Conservation (phyloP, 176 grass and related monocot species). For the Sorghum bicolor region DNA sequence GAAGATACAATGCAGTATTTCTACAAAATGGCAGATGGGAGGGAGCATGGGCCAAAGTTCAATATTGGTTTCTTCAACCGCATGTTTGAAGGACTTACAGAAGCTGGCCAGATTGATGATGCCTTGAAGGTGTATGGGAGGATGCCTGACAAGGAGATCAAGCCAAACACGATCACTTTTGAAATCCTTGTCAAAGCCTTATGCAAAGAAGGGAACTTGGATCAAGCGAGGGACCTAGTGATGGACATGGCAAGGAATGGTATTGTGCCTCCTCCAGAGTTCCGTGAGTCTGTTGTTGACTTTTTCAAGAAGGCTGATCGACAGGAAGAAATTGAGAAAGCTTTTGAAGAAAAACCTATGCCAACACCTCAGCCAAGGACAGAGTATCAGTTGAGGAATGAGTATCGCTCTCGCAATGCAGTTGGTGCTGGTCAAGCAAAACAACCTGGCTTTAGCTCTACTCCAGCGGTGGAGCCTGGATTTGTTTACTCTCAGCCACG, state of each 20-base stretch:
- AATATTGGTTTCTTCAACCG: slow-evolving; percentile 37
- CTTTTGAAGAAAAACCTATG: slow-evolving; percentile 46
- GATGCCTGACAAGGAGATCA: slow-evolving; percentile 38
- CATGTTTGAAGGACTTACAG: slow-evolving; percentile 24
- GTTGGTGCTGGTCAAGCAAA: background rate
- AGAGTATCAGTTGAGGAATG: background rate
- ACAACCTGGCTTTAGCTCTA: background rate
- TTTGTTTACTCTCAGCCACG: background rate
- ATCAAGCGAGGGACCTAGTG: slow-evolving; percentile 33
- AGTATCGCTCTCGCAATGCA: background rate
- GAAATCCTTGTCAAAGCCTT: slow-evolving; percentile 48
- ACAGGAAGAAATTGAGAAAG: slow-evolving; percentile 44
- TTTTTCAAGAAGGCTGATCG: slow-evolving; percentile 38
- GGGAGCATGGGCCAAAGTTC: slow-evolving; percentile 47
- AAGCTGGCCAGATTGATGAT: slow-evolving; percentile 24
- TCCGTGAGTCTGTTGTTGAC: slow-evolving; percentile 31
- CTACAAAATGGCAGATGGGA: slow-evolving; percentile 28
- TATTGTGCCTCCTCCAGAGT: slow-evolving; percentile 26
- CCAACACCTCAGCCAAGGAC: slow-evolving; percentile 11
- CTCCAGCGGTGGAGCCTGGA: background rate
- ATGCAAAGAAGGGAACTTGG: slow-evolving; percentile 47
- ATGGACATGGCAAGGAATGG: slow-evolving; percentile 46
- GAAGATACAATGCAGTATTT: slow-evolving; percentile 56
- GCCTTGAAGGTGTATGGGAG: slow-evolving; percentile 23
- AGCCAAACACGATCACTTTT: slow-evolving; percentile 36